Percentiles rank a stretch among this genome's conserved stretches.
phyloP scores from a whole-genome alignment of 139 green algal species.

The Coelastrella sp. region DNA sequence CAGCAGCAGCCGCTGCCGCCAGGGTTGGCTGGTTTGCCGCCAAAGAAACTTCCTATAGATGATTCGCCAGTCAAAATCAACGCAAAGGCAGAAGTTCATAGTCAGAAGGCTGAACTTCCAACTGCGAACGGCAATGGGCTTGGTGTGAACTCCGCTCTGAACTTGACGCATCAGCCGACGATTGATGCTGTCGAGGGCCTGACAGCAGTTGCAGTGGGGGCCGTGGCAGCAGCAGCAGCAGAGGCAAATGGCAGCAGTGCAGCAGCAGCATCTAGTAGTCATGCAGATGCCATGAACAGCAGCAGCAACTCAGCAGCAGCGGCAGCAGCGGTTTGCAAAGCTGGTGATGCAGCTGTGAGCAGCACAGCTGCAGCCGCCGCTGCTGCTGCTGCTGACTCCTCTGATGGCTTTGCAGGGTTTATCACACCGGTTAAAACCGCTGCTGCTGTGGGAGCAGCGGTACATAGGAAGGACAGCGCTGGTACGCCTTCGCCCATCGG shows the following conservation, averaged over 20 bases:
- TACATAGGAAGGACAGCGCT: background rate
- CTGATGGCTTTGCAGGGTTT: background rate
- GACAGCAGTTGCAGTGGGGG: background rate
- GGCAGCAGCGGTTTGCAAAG: background rate
- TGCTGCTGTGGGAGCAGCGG: background rate
- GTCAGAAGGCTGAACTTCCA: background rate
- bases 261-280: background rate
- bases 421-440: background rate
- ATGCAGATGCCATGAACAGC: background rate
- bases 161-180: background rate
- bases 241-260: background rate
- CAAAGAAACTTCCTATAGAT: background rate
- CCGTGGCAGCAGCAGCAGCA: background rate
- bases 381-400: background rate
- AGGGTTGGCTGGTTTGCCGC: slow-evolving; percentile 3
- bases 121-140: background rate
- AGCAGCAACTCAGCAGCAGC: background rate
- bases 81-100: background rate
- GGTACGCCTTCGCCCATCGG: background rate
- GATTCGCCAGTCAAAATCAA: background rate
- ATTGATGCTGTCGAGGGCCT: background rate
- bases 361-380: background rate
- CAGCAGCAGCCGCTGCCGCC: slow-evolving; percentile 8
- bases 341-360: background rate
- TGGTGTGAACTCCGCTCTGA: background rate